These are phyloP conservation scores for Achlya hypogyna DNA, from an alignment of 352 stramenopile species.

Conservation along the genomic window DNA sequence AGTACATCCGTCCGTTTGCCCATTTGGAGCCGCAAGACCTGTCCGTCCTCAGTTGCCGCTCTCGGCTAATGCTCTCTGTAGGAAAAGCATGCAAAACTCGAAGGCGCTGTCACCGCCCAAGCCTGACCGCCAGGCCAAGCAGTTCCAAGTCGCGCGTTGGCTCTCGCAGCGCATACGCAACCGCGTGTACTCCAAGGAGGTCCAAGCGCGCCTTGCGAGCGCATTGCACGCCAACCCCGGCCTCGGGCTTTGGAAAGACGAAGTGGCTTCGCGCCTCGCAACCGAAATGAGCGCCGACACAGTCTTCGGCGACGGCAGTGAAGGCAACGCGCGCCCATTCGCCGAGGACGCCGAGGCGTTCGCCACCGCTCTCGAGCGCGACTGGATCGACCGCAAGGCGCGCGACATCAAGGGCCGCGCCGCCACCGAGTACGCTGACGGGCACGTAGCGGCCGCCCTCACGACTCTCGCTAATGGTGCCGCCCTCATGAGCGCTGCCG, in stretches of 20 bases:
- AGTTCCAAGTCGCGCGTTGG: background rate
- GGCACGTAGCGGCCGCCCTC: background rate
- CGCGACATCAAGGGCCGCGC: background rate
- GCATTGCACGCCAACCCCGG: background rate
- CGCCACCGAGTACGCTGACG: background rate
- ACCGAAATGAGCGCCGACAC: background rate
- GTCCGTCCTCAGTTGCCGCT: background rate
- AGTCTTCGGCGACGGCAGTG: slow-evolving; percentile 4
- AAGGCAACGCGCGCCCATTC: background rate
- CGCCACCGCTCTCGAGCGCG: background rate
- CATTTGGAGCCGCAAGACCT: background rate
- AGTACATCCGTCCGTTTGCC: background rate
- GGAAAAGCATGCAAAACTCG: background rate
- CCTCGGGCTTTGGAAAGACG: slow-evolving; percentile 1
- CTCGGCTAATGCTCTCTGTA: background rate
- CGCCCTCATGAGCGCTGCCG: background rate
- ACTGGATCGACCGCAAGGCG: background rate
- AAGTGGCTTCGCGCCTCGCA: background rate
- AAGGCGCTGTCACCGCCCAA: background rate
- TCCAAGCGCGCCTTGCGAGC: background rate
- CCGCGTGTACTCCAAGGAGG: background rate
- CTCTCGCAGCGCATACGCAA: background rate
- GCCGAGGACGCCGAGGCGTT: background rate
- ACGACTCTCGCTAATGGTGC: background rate
- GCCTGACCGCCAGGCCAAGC: background rate